A percentile compares a stretch with the other conserved stretches of the same genome.
These are phyloP conservation scores for Lecanosticta acicola DNA, from an alignment of 2,329 filamentous ascomycete species.

Conservation along the genomic window DNA sequence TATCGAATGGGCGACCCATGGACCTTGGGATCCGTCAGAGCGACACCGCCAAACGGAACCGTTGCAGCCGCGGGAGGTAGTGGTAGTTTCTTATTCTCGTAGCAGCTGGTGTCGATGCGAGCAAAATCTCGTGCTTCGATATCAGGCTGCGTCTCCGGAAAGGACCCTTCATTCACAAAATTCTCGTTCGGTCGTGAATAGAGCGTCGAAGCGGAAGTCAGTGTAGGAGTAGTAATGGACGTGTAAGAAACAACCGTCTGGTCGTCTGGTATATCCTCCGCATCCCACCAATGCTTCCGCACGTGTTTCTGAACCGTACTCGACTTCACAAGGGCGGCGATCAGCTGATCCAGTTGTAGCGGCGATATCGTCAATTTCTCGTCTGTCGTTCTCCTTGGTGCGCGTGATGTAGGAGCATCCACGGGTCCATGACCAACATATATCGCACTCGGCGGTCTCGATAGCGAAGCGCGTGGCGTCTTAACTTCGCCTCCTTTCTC, in stretches of 20 bases:
- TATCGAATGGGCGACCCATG: conserved; percentile 27
- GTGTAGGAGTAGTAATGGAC: conserved; percentile 14
- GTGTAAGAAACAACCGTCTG: conserved; percentile 17
- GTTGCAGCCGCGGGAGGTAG: background rate
- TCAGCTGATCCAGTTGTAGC: conserved; percentile 22
- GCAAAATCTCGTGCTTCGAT: conserved; percentile 3
- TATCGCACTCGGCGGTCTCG: conserved; percentile 12
- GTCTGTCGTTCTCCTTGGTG: background rate
- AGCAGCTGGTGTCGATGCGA: background rate
- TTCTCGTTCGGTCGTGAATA: conserved; percentile 14
- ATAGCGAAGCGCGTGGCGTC: conserved; percentile 7
- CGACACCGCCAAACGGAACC: conserved; percentile 19
- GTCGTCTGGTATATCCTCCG: conserved; percentile 18
- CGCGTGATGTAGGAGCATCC: background rate
- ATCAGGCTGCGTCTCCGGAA: background rate
- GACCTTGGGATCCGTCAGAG: conserved; percentile 25
- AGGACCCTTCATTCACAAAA: conserved; percentile 11
- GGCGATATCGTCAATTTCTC: conserved; percentile 17
- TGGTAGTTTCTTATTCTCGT: conserved; percentile 6
- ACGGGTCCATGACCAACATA: conserved; percentile 6
- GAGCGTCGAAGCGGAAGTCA: conserved; percentile 18
- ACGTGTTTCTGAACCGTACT: conserved; percentile 22
- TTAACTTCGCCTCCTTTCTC: conserved; percentile 10
- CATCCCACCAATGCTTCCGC: conserved; percentile 23
- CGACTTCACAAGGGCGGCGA: conserved; percentile 21